Evolutionary conservation across 495 filamentous ascomycete genomes (phyloP), one percentile per base, ranked within the genome.

Genomic region (Friedmanniomyces endolithicus): DNA sequence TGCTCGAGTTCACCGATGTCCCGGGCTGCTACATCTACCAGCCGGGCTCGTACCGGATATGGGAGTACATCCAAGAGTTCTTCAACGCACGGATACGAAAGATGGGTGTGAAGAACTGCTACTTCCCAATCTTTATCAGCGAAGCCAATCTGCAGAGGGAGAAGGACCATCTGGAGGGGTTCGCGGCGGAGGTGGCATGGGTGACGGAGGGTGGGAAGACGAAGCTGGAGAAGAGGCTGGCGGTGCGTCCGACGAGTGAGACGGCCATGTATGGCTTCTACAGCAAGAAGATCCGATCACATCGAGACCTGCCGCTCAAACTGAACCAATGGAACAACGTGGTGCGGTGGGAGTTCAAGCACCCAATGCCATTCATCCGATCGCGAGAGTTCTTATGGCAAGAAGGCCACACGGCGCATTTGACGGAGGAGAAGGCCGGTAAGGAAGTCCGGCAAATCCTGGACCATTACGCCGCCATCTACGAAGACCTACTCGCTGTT

Each of bases 311-410:
- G 47, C 94, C 92, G 44, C 80, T 96, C 49, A 79, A 82, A 63
- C 75, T 96, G 48, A 95, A 97, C 72, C 92, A 98, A 71, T 98
- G 92, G 92, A 95, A 95, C 75, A 90, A 85, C 7, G 90, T 96
- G 48, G 90, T 96, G 33, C 79, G 92, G 62, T 98, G 92, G 92
- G 92, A 98, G 72, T 94, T 94, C 66, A 96, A 97, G 74, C 85
- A 98, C 65, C 89, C 90, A 22, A 90, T 90, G 65, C 92, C 92
- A 6, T 95, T 98, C 75, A 73, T 98, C 22, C 75, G 92, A 56
- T 88, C 90, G 48, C 73, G 92, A 63, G 92, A 98, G 67, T 98
- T 98, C 71, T 72, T 95, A 44, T 98, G 92, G 92, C 94, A 98
- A 67, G 92, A 98, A 70, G 94, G 92, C 0, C 92, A 98, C 73